Conservation (phyloP, 2,329 filamentous ascomycete species). For the Neobulgaria alba region DNA sequence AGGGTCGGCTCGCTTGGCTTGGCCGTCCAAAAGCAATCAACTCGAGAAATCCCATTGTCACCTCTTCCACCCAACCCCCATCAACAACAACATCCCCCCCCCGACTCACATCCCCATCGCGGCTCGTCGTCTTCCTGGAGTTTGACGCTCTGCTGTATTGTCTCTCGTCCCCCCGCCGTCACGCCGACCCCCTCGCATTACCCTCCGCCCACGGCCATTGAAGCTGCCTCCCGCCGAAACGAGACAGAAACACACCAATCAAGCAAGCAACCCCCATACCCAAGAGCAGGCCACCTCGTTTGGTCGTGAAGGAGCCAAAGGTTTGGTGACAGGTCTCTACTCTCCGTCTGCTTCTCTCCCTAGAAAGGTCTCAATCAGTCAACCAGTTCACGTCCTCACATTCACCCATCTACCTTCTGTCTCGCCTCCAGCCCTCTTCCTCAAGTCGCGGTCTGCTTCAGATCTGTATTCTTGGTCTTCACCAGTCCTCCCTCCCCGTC, state of each 20-base stretch:
- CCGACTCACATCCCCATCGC: slow-evolving; percentile 1
- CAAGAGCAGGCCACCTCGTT: slow-evolving; percentile 1
- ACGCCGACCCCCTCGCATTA: slow-evolving; percentile 1
- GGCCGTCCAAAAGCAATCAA: no score
- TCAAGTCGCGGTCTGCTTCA: slow-evolving; percentile 22
- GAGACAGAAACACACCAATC: slow-evolving; percentile 22
- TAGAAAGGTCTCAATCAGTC: slow-evolving; percentile 22
- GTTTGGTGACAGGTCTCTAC: slow-evolving; percentile 31
- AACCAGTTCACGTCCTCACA: slow-evolving; percentile 22
- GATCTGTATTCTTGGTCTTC: slow-evolving; percentile 28
- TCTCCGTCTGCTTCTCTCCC: slow-evolving; percentile 27
- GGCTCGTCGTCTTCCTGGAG: background rate
- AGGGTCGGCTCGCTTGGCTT: no score
- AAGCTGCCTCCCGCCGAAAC: slow-evolving; percentile 18
- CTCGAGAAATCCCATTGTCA: no score
- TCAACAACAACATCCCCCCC: background rate
- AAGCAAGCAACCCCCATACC: slow-evolving; percentile 10
- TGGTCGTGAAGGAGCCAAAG: slow-evolving; percentile 26
- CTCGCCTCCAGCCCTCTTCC: slow-evolving; percentile 20
- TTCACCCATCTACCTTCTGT: slow-evolving; percentile 28
- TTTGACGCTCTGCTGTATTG: slow-evolving; percentile 1
- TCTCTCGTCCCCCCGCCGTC: background rate
- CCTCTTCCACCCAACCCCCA: background rate
- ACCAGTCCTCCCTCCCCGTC: slow-evolving; percentile 29
- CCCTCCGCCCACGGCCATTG: background rate